A percentile compares a stretch with the other conserved stretches of the same genome.
These are phyloP conservation scores for Cephalotrichum gorgonifer DNA, from an alignment of 2,329 filamentous ascomycete species.

Conservation along the genomic window DNA sequence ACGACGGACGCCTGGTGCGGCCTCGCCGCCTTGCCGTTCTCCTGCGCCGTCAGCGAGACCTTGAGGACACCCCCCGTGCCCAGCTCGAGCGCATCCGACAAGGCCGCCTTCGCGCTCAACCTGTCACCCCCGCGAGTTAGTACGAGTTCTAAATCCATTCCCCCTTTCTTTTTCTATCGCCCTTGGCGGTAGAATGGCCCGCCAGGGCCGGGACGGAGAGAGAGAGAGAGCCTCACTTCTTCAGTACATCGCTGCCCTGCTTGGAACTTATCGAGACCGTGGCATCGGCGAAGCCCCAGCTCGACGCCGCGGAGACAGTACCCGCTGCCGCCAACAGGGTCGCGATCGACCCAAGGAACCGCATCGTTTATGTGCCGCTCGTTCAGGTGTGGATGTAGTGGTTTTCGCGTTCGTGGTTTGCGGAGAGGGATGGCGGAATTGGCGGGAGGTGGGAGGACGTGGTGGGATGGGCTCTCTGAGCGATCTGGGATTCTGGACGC, in stretches of 20 bases:
- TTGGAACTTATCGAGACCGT: slow-evolving; percentile 56
- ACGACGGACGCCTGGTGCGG: slow-evolving; percentile 93
- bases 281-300: slow-evolving; percentile 68
- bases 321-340: slow-evolving; percentile 36
- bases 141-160: not conserved
- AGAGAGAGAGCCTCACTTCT: slow-evolving; percentile 44
- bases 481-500: not conserved
- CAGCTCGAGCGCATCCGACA: slow-evolving; percentile 55
- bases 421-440: slow-evolving; percentile 9
- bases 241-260: slow-evolving; percentile 50
- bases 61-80: slow-evolving; percentile 66
- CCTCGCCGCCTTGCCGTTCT: slow-evolving; percentile 66
- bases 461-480: not conserved
- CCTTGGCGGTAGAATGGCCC: too few species aligned
- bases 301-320: slow-evolving; percentile 40
- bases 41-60: slow-evolving; percentile 69
- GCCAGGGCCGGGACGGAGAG: too few species aligned
- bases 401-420: not conserved
- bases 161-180: too few species aligned
- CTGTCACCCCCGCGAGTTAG: slow-evolving; percentile 25
- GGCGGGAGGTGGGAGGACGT: not conserved
- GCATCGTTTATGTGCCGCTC: slow-evolving; percentile 18
- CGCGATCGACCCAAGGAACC: slow-evolving; percentile 22
- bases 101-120: slow-evolving; percentile 46
- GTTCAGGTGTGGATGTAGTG: not conserved